Percentiles rank a stretch among this genome's conserved stretches.
phyloP scores from a whole-genome alignment of 2,329 filamentous ascomycete species.

The Aspergillus latus region DNA sequence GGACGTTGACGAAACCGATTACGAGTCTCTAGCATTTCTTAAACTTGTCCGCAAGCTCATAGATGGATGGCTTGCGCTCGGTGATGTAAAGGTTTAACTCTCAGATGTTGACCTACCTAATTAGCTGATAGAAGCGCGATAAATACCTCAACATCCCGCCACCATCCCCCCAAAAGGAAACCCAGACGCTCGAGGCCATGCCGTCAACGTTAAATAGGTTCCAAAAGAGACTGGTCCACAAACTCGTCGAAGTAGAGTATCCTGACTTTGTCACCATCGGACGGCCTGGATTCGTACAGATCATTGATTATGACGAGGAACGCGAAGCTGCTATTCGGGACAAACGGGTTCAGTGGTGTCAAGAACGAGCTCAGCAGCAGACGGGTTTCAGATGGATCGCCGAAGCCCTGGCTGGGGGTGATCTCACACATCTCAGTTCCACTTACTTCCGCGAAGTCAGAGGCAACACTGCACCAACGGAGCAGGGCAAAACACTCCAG shows the following conservation, averaged over 20 bases:
- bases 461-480: slow-evolving; percentile 16
- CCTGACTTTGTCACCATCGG: slow-evolving; percentile 29
- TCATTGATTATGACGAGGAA: slow-evolving; percentile 39
- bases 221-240: slow-evolving; percentile 65
- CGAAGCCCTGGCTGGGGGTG: slow-evolving; percentile 46
- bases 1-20: slow-evolving; percentile 53
- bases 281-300: slow-evolving; percentile 41
- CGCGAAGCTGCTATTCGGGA: slow-evolving; percentile 35
- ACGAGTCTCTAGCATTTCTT: slow-evolving; percentile 54
- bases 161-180: slow-evolving; percentile 22
- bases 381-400: slow-evolving; percentile 50
- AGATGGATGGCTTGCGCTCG: slow-evolving; percentile 44
- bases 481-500: slow-evolving; percentile 21
- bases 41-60: slow-evolving; percentile 47
- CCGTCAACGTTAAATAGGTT: slow-evolving; percentile 52
- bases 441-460: slow-evolving; percentile 33
- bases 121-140: slow-evolving; percentile 23
- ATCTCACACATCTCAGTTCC: slow-evolving; percentile 38
- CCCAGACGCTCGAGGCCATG: slow-evolving; percentile 18
- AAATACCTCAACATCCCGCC: slow-evolving; percentile 50
- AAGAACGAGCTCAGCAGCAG: slow-evolving; percentile 35
- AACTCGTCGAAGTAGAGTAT: slow-evolving; percentile 64
- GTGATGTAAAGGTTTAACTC: slow-evolving; percentile 20
- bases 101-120: slow-evolving; percentile 1
- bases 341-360: slow-evolving; percentile 28